Conservation (phyloP, 352 stramenopile species). For the Phytophthora fragariaefolia region DNA sequence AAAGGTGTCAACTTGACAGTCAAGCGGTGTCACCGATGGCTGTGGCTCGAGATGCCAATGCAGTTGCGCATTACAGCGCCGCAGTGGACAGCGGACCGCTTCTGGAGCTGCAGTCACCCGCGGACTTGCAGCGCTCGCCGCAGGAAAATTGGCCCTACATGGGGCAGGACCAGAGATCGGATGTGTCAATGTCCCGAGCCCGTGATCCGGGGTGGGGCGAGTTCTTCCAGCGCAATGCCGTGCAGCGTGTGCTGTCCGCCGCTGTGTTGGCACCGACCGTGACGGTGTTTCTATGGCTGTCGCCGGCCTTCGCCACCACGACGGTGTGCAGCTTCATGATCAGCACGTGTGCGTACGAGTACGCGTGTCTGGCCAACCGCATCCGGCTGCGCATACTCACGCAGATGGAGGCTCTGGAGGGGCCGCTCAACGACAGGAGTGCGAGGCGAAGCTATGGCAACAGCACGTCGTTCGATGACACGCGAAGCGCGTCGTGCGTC, state of each 20-base stretch:
- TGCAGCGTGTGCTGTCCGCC: conserved; percentile 68
- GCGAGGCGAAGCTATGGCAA: conserved; percentile 7
- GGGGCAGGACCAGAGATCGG: conserved; percentile 9
- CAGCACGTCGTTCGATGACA: conserved; percentile 29
- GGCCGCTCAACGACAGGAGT: not conserved
- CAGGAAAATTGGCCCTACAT: conserved; percentile 19
- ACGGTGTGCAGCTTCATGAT: conserved; percentile 68
- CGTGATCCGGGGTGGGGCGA: too few relatives aligned
- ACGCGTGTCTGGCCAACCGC: conserved; percentile 68
- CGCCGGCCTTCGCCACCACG: conserved; percentile 62
- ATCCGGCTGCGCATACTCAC: conserved; percentile 61
- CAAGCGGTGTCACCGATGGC: conserved; percentile 19
- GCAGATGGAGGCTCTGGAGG: conserved; percentile 34
- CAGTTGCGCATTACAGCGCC: not conserved
- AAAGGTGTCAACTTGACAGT: not conserved
- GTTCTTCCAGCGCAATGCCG: conserved; percentile 53
- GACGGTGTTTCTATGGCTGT: conserved; percentile 73
- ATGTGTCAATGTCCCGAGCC: too few relatives aligned
- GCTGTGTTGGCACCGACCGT: conserved; percentile 58
- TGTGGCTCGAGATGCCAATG: conserved; percentile 1
- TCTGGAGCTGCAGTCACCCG: not conserved
- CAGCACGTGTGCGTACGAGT: conserved; percentile 70
- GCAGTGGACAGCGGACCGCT: not conserved
- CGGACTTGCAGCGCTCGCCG: conserved; percentile 19
- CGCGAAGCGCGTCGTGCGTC: too few relatives aligned